These are phyloP conservation scores for Syzygium syzygioides DNA, from an alignment of 441 rosid species.

Conservation along the genomic window DNA sequence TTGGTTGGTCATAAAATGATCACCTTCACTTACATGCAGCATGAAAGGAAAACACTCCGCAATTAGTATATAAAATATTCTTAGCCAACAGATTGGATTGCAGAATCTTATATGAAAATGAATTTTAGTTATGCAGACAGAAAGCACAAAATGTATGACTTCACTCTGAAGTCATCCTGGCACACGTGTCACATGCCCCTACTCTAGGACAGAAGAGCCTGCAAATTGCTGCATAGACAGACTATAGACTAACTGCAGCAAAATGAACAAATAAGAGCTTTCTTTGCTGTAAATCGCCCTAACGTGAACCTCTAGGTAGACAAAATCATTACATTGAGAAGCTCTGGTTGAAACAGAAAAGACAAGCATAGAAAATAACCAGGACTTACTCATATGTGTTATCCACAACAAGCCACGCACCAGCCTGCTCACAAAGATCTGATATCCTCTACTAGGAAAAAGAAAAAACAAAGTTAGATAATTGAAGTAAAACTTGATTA, in stretches of 20 bases:
- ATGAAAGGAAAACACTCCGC: not conserved
- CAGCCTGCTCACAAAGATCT: constrained; percentile 70
- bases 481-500: not conserved
- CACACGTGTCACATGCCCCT: not conserved
- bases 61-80: not conserved
- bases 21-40: not conserved
- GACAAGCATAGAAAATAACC: not conserved
- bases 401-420: constrained; percentile 96
- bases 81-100: not conserved
- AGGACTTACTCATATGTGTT: constrained; percentile 93
- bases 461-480: constrained; percentile 13
- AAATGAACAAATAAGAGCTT: not conserved
- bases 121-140: not conserved
- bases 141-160: not conserved
- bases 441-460: constrained; percentile 72
- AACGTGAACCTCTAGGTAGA: not conserved
- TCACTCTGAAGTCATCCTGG: not conserved
- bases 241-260: not conserved
- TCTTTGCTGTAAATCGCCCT: not conserved
- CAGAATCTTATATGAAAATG: not conserved
- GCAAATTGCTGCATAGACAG: not conserved
- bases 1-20: not conserved
- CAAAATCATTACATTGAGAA: not conserved
- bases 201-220: not conserved
- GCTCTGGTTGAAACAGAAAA: not conserved